Percentiles rank a stretch among this genome's conserved stretches.
Evolutionary conservation across 1,139 yeast species (phyloP).

Genomic region (Lodderomyces oxycetoniae): DNA sequence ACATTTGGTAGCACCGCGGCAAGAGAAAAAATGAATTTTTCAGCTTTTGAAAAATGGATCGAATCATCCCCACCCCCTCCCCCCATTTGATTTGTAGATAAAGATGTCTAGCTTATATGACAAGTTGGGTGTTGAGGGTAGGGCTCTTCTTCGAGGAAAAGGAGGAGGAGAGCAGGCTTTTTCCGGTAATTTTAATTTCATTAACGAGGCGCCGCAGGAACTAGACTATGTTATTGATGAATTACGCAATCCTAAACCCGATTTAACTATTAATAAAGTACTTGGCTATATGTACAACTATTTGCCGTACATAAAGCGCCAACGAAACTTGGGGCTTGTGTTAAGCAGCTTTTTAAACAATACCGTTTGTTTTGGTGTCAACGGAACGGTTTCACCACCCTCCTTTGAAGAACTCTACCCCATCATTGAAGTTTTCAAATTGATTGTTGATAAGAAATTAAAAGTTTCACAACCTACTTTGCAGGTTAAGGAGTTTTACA

Average conservation of each 20-base stretch:
- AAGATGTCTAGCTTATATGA: constrained; percentile 19
- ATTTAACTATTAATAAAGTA: constrained; percentile 30
- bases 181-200: constrained; percentile 4
- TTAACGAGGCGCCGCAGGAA: constrained; percentile 40
- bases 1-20: no score
- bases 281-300: constrained; percentile 56
- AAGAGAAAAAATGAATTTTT: no score
- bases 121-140: constrained; percentile 23
- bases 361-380: constrained; percentile 37
- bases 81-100: no score
- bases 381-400: constrained; percentile 28
- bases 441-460: constrained; percentile 48
- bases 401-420: constrained; percentile 30
- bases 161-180: neutral
- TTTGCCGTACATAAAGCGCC: constrained; percentile 57
- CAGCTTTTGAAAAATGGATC: no score
- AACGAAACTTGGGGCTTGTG: constrained; percentile 50
- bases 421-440: constrained; percentile 47
- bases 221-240: constrained; percentile 47
- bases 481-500: constrained; percentile 48
- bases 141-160: constrained; percentile 13
- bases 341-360: constrained; percentile 48
- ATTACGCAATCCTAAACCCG: constrained; percentile 34
- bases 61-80: no score
- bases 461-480: constrained; percentile 61